These are phyloP conservation scores for Podaxis pistillaris DNA, from an alignment of 768 basidiomycete genomes.

Conservation along the genomic window DNA sequence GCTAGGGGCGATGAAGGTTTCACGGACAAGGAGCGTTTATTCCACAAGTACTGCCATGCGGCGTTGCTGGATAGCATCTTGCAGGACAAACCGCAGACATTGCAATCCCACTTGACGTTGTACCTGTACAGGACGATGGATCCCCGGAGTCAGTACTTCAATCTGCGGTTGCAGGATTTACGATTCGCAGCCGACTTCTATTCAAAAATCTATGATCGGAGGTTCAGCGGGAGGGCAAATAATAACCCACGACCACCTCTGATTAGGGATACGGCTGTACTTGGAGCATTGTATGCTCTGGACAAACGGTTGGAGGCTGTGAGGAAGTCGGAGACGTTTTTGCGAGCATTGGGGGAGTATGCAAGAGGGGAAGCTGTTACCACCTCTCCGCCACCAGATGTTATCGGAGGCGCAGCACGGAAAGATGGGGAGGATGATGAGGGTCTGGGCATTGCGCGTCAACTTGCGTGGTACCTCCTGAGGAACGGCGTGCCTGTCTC, in stretches of 20 bases:
- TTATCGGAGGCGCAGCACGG: slow-evolving; percentile 4
- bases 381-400: slow-evolving; percentile 16
- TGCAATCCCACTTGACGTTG: slow-evolving; percentile 72
- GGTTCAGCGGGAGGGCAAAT: slow-evolving; percentile 71
- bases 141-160: slow-evolving; percentile 57
- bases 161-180: slow-evolving; percentile 69
- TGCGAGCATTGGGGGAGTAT: slow-evolving; percentile 48
- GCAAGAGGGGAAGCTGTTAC: slow-evolving; percentile 47
- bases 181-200: slow-evolving; percentile 78
- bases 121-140: slow-evolving; percentile 67
- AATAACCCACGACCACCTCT: slow-evolving; percentile 65
- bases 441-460: slow-evolving; percentile 25
- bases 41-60: slow-evolving; percentile 74
- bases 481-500: slow-evolving; percentile 71
- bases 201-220: slow-evolving; percentile 66
- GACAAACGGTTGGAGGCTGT: slow-evolving; percentile 55
- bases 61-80: slow-evolving; percentile 82
- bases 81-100: slow-evolving; percentile 82
- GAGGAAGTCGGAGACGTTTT: slow-evolving; percentile 39
- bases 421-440: slow-evolving; percentile 17
- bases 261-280: slow-evolving; percentile 69
- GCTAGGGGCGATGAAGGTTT: slow-evolving; percentile 56
- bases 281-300: slow-evolving; percentile 60
- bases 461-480: slow-evolving; percentile 70
- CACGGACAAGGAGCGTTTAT: slow-evolving; percentile 56